A percentile compares a stretch with the other conserved stretches of the same genome.
phyloP scores from a whole-genome alignment of 495 filamentous ascomycete genomes.

The Rostrohypoxylon terebratum region DNA sequence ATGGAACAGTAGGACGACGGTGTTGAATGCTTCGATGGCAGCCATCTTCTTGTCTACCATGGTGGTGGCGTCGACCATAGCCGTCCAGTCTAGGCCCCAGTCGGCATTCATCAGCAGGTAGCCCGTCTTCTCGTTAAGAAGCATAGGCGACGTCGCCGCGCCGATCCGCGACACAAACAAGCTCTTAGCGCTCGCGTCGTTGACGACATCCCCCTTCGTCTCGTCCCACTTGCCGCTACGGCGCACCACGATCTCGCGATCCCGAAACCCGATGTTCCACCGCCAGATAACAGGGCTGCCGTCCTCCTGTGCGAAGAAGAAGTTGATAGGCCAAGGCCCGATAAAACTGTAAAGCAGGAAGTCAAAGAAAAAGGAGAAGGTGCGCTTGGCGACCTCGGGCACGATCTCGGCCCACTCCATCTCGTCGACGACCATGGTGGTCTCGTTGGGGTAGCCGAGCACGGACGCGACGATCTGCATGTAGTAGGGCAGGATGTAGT shows the following conservation, averaged over 20 bases:
- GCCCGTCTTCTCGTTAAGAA: conserved; percentile 76
- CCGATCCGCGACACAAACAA: conserved; percentile 53
- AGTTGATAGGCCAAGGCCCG: conserved; percentile 79
- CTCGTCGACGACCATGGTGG: conserved; percentile 66
- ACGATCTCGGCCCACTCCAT: conserved; percentile 64
- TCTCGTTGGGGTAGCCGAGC: conserved; percentile 70
- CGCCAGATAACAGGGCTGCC: conserved; percentile 75
- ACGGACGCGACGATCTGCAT: conserved; percentile 67
- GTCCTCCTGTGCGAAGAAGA: conserved; percentile 65
- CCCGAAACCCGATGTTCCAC: conserved; percentile 72
- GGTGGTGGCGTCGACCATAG: conserved; percentile 75
- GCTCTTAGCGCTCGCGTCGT: conserved; percentile 46
- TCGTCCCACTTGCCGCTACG: conserved; percentile 71
- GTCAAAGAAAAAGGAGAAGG: conserved; percentile 73
- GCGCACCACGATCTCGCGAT: conserved; percentile 79
- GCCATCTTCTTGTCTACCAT: conserved; percentile 71
- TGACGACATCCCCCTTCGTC: conserved; percentile 56
- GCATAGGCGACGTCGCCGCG: conserved; percentile 69
- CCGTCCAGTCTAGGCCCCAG: conserved; percentile 84
- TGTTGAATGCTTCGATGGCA: conserved; percentile 68
- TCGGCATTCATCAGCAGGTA: conserved; percentile 80
- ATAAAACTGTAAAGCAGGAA: conserved; percentile 76
- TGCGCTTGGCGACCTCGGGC: conserved; percentile 64
- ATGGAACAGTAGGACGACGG: conserved; percentile 72
- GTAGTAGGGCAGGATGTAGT: conserved; percentile 73